Conservation (phyloP, 2,329 filamentous ascomycete genomes). For the Pyricularia pennisetigena region DNA sequence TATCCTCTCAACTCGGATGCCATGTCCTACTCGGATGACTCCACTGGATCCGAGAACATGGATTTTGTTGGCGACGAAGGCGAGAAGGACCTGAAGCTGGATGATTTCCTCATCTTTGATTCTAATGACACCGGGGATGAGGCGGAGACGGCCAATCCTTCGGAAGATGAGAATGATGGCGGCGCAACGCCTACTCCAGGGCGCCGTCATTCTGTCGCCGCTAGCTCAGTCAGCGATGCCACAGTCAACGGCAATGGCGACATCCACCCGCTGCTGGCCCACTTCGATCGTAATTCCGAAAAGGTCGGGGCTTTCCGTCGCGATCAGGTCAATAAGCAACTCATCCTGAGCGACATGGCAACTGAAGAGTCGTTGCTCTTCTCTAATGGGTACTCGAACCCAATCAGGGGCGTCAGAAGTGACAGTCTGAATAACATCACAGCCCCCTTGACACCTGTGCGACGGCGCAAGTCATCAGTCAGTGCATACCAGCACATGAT, state of each 20-base stretch:
- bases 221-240: slow-evolving; percentile 36
- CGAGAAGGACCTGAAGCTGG: slow-evolving; percentile 53
- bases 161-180: slow-evolving; percentile 34
- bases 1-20: slow-evolving; percentile 54
- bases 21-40: slow-evolving; percentile 35
- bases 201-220: slow-evolving; percentile 26
- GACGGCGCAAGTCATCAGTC: slow-evolving; percentile 38
- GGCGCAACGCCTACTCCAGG: slow-evolving; percentile 42
- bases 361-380: slow-evolving; percentile 54
- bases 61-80: slow-evolving; percentile 54
- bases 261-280: slow-evolving; percentile 46
- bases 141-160: slow-evolving; percentile 31
- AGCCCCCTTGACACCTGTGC: slow-evolving; percentile 57
- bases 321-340: slow-evolving; percentile 52
- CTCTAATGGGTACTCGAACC: slow-evolving; percentile 49
- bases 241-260: slow-evolving; percentile 17
- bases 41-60: slow-evolving; percentile 27
- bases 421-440: slow-evolving; percentile 57
- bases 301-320: slow-evolving; percentile 72
- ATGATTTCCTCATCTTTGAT: slow-evolving; percentile 66
- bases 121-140: slow-evolving; percentile 31
- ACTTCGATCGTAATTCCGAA: slow-evolving; percentile 55
- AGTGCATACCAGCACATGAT: slow-evolving; percentile 23
- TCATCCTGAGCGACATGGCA: slow-evolving; percentile 50
- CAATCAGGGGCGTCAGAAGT: slow-evolving; percentile 52